Base-by-base conservation (phyloP, 345 rosid genomes). In the Trapa bicornis region DNA sequence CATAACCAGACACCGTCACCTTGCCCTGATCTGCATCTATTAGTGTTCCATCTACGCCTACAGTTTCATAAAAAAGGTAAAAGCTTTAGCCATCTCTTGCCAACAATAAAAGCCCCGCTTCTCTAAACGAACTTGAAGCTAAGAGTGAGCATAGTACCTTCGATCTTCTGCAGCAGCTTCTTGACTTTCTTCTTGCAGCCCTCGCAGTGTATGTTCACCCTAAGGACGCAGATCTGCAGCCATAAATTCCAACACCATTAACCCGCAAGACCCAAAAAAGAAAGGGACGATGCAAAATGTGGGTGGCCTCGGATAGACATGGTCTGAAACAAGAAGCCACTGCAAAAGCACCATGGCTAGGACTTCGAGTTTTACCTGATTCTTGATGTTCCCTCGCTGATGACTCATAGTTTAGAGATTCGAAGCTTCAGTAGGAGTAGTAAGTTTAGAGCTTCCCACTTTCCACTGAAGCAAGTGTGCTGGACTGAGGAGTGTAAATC, bases 151-250 rank as follows among this genome's bases (percentile, higher is more conserved):
- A 15, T n/a, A 50, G 74, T 53, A 91, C 99, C 99, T 65, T 87
- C 92, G 45, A 85, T 80, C 79, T 94, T 94, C 75, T 82, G 89
- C 68, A 94, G 68, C 37, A 78, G 76, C 70, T 86, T 94, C 89
- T 72, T 87, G 38, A 94, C 84, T 82, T 89, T 94, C 76, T 80
- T 80, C 77, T 83, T 84, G 70, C 99, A 94, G 9, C 99, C 99
- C 82, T 89, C 99, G 68, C 99, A 94, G 80, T 89, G 89, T 37
- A 94, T 89, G 68, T 87, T 87, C 66, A 94, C 96, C 75, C 81
- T 89, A 63, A 94, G 84, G 72, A 85, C 89, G 83, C 87, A 85
- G 35, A 90, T 78, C 98, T 92, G 96, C 78, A 78, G 70, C 5
- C 64, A 70, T 57, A 76, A 52, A 11, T 45, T 45, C 22, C 65